Percentiles rank a stretch among this genome's conserved stretches.
phyloP scores from a whole-genome alignment of 495 filamentous ascomycete species.

The Halenospora varia region DNA sequence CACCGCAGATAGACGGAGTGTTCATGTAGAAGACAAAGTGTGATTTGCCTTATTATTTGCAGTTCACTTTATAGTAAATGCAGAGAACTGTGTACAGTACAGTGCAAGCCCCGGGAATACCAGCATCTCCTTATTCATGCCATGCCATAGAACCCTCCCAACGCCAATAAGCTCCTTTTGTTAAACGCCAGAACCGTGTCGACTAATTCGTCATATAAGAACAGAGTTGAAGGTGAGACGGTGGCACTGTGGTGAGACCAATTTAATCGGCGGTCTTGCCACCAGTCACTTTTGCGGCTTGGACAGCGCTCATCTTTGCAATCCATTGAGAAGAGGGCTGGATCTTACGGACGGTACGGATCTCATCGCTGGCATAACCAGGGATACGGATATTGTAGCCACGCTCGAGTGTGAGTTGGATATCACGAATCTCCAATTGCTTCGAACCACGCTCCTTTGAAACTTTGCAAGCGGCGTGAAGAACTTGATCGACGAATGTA shows the following conservation, averaged over 20 bases:
- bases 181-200: background rate
- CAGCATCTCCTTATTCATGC: slow-evolving; percentile 4
- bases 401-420: slow-evolving; percentile 92
- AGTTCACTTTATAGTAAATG: too few species aligned
- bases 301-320: slow-evolving; percentile 91
- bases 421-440: slow-evolving; percentile 84
- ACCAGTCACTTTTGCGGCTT: slow-evolving; percentile 78
- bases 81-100: too few species aligned
- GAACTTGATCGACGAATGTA: slow-evolving; percentile 88
- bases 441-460: slow-evolving; percentile 90
- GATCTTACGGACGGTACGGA: slow-evolving; percentile 88
- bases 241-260: too few species aligned
- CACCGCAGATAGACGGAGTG: too few species aligned
- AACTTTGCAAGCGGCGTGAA: slow-evolving; percentile 80
- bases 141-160: background rate
- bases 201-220: too few species aligned
- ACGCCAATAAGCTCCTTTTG: background rate
- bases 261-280: slow-evolving; percentile 48
- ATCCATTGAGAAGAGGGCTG: slow-evolving; percentile 84
- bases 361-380: slow-evolving; percentile 88
- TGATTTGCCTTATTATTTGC: too few species aligned
- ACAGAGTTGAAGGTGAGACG: too few species aligned
- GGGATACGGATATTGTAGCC: slow-evolving; percentile 98
- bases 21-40: too few species aligned
- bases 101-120: background rate